These are phyloP conservation scores for Powellomyces hirtus DNA, from an alignment of 192 early-diverging fungal species.

Conservation along the genomic window DNA sequence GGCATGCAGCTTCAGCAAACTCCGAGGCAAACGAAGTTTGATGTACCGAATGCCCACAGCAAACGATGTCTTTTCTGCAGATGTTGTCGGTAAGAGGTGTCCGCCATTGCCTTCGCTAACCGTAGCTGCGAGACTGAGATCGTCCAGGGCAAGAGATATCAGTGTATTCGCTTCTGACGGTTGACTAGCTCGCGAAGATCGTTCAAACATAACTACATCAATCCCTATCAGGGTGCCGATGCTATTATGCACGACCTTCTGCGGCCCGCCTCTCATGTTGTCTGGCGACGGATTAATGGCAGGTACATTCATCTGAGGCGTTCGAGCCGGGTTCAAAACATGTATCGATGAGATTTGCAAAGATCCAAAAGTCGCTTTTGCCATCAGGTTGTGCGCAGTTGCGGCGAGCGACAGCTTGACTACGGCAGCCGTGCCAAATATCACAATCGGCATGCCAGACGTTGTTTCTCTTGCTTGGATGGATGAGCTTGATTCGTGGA, in stretches of 20 bases:
- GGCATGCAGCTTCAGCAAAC: constrained; percentile 67
- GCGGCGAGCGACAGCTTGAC: constrained; percentile 5
- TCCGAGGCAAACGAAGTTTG: constrained; percentile 41
- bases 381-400: constrained; percentile 25
- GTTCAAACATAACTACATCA: constrained; percentile 18
- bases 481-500: neutral
- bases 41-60: constrained; percentile 17
- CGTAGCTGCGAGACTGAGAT: neutral
- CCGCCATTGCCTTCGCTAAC: neutral
- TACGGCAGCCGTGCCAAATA: constrained; percentile 12
- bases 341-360: constrained; percentile 14
- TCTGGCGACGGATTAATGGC: neutral
- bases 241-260: constrained; percentile 2
- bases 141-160: constrained; percentile 9
- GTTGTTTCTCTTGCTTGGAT: neutral
- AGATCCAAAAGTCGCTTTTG: neutral
- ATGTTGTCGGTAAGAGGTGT: neutral
- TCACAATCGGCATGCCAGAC: neutral
- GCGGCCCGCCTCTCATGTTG: neutral
- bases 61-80: neutral
- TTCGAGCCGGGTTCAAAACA: neutral
- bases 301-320: neutral
- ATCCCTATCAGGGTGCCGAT: constrained; percentile 3
- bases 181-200: neutral
- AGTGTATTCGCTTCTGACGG: constrained; percentile 1